Conservation (phyloP, 2,329 filamentous ascomycete genomes). For the Diaporthe citriasiana region DNA sequence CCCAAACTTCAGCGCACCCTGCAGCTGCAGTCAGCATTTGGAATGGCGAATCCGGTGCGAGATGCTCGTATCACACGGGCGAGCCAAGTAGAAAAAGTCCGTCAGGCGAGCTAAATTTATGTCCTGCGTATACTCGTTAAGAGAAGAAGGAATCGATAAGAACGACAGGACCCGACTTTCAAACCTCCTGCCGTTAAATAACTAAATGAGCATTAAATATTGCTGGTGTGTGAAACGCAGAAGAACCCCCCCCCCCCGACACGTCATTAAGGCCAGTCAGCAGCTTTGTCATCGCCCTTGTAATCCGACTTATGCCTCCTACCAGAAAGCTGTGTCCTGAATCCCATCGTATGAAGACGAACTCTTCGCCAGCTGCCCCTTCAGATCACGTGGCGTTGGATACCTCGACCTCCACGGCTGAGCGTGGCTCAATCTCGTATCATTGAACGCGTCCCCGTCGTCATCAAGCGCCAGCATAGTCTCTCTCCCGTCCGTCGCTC, state of each 20-base stretch:
- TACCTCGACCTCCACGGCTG: conserved; percentile 42
- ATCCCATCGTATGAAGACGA: conserved; percentile 14
- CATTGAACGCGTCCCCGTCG: conserved; percentile 28
- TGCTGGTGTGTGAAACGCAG: conserved; percentile 25
- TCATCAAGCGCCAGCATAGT: not conserved
- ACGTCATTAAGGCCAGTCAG: not conserved
- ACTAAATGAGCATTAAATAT: conserved; percentile 36
- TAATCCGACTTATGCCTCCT: conserved; percentile 29
- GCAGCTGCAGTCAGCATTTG: conserved; percentile 32
- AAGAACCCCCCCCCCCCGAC: not conserved
- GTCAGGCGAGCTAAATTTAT: conserved; percentile 2
- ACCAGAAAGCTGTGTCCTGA: conserved; percentile 36
- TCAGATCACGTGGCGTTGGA: conserved; percentile 41
- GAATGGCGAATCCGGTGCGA: not conserved
- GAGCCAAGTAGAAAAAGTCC: conserved; percentile 20
- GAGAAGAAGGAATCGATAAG: not conserved
- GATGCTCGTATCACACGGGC: not conserved
- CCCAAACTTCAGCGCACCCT: conserved; percentile 12
- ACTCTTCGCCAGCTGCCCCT: conserved; percentile 29
- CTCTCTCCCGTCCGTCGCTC: not conserved
- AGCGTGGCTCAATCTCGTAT: conserved; percentile 35
- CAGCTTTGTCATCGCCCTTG: conserved; percentile 1
- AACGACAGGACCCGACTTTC: not conserved
- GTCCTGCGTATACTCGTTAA: conserved; percentile 1
- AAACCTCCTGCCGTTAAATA: conserved; percentile 6